phyloP scores from a whole-genome alignment of 1,284 basidiomycete genomes.

The Trametes pubescens region DNA sequence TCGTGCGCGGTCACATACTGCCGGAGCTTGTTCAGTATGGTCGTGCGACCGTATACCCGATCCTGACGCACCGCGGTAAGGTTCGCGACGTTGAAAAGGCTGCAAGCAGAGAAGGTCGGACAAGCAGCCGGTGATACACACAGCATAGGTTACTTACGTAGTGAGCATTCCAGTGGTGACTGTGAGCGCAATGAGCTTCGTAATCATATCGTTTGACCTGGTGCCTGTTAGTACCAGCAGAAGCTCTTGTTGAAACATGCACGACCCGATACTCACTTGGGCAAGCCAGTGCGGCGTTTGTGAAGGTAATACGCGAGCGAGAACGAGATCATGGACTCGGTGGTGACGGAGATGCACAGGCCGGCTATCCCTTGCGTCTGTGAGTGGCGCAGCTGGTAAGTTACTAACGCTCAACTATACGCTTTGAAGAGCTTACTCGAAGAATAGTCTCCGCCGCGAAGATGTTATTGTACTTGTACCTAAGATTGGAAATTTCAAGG shows the following conservation, averaged over 20 bases:
- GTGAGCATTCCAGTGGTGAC: conserved; percentile 18
- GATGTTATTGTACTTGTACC: not conserved
- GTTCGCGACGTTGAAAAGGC: conserved; percentile 4
- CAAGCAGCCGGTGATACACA: no score
- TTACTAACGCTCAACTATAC: no score
- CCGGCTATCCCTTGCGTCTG: conserved; percentile 10
- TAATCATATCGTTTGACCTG: conserved; percentile 13
- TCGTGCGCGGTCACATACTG: conserved; percentile 6
- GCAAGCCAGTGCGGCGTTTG: conserved; percentile 13
- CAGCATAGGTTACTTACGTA: conserved; percentile 1
- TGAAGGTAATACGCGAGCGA: conserved; percentile 13
- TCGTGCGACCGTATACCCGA: no score
- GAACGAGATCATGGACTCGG: conserved; percentile 10
- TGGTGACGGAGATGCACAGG: conserved; percentile 3
- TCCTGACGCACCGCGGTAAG: not conserved
- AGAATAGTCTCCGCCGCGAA: conserved; percentile 5
- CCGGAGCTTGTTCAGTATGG: not conserved
- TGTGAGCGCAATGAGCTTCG: conserved; percentile 17
- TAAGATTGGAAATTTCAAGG: not conserved
- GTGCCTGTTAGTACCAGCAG: no score
- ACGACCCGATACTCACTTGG: conserved; percentile 1
- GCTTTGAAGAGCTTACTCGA: not conserved
- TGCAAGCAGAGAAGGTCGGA: no score
- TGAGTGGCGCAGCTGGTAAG: not conserved
- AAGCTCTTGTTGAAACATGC: no score